A percentile compares a stretch with the other conserved stretches of the same genome.
phyloP scores from a whole-genome alignment of 1,284 basidiomycete species.

The Ustilago vetiveriae region DNA sequence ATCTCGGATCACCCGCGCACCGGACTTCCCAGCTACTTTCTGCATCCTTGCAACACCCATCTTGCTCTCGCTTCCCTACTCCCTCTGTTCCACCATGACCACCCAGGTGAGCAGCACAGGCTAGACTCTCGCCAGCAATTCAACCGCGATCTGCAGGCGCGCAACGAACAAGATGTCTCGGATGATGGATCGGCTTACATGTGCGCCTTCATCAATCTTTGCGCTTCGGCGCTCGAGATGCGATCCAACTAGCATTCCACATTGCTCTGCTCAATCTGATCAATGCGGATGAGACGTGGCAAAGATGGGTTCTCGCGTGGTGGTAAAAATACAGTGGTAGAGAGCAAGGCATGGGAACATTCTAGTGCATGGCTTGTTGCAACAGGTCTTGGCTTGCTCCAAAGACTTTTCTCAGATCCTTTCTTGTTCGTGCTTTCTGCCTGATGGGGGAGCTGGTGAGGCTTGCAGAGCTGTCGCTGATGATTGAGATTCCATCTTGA shows the following conservation, averaged over 20 bases:
- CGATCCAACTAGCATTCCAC: conserved; percentile 4
- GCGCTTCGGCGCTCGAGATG: conserved; percentile 36
- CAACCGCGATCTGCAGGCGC: neutral
- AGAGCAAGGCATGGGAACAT: neutral
- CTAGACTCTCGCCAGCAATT: neutral
- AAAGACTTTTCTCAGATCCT: conserved; percentile 41
- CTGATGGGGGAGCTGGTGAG: too few relatives aligned
- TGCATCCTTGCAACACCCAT: conserved; percentile 41
- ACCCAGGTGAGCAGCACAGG: too few relatives aligned
- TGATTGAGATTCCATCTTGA: too few relatives aligned
- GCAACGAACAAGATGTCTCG: neutral
- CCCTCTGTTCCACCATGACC: too few relatives aligned
- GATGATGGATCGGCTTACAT: conserved; percentile 10
- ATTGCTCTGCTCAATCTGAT: too few relatives aligned
- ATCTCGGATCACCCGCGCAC: conserved; percentile 28
- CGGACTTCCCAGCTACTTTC: conserved; percentile 8
- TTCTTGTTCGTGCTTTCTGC: neutral
- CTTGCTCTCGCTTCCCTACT: neutral
- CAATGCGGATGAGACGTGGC: too few relatives aligned
- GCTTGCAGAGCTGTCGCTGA: too few relatives aligned
- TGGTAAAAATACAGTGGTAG: conserved; percentile 1
- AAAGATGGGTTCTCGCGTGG: neutral
- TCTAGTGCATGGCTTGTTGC: neutral
- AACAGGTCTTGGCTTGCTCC: conserved; percentile 26
- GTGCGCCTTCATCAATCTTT: conserved; percentile 21